Evolutionary conservation across 345 rosid species (phyloP).

Genomic region (Rhodamnia rubescens): DNA sequence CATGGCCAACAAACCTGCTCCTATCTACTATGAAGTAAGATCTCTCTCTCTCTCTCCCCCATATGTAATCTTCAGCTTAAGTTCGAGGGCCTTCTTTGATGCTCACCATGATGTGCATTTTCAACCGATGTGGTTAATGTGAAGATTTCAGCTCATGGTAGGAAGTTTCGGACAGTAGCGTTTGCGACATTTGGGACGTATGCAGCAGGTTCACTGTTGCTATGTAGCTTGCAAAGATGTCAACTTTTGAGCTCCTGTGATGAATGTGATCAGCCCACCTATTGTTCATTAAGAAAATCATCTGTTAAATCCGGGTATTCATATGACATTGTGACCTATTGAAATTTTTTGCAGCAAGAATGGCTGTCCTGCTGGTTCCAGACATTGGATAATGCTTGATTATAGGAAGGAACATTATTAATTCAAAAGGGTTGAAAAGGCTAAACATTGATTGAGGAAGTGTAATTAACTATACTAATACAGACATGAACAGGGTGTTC

Average conservation of each 20-base stretch:
- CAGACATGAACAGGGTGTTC: not conserved
- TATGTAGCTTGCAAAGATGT: not conserved
- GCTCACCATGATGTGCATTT: not conserved
- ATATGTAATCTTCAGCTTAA: not conserved
- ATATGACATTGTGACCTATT: not conserved
- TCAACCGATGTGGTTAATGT: not conserved
- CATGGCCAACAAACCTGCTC: slow-evolving; percentile 39
- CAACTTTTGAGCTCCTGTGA: not conserved
- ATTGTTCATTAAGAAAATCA: not conserved
- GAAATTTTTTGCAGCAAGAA: not conserved
- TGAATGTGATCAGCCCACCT: not conserved
- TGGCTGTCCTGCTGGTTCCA: not conserved
- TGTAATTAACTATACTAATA: not conserved
- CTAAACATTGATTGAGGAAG: not conserved
- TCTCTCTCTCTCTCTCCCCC: not conserved
- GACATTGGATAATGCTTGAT: not conserved
- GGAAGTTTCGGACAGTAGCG: not conserved
- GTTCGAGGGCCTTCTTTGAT: not conserved
- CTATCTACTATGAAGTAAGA: slow-evolving; percentile 62
- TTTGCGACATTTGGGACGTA: not conserved
- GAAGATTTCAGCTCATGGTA: not conserved
- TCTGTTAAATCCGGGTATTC: not conserved
- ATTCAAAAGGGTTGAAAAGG: not conserved
- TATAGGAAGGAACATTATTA: not conserved
- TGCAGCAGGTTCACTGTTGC: not conserved